phyloP scores from a whole-genome alignment of 2,329 filamentous ascomycete genomes.

The Tolypocladium endophyticum region DNA sequence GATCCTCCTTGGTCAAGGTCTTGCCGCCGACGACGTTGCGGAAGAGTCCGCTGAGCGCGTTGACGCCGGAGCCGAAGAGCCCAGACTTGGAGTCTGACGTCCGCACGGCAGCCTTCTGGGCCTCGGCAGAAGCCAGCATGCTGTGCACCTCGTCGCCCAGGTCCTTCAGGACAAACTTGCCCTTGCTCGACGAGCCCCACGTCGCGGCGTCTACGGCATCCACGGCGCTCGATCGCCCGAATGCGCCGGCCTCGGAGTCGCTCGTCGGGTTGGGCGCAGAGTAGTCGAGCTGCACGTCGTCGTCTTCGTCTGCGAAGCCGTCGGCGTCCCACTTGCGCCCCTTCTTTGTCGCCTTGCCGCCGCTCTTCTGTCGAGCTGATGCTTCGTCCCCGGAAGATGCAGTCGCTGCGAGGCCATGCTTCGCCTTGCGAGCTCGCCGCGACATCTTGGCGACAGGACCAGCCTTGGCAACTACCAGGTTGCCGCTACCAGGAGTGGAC shows the following conservation, averaged over 20 bases:
- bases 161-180: slow-evolving; percentile 89
- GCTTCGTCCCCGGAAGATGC: slow-evolving; percentile 79
- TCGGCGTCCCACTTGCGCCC: slow-evolving; percentile 89
- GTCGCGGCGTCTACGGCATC: slow-evolving; percentile 68
- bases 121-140: slow-evolving; percentile 74
- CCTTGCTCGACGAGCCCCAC: slow-evolving; percentile 81
- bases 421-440: slow-evolving; percentile 60
- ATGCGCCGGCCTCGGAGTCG: slow-evolving; percentile 40
- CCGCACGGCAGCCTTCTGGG: slow-evolving; percentile 40
- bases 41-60: slow-evolving; percentile 79
- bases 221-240: slow-evolving; percentile 46
- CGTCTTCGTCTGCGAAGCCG: slow-evolving; percentile 76
- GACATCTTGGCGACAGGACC: slow-evolving; percentile 70
- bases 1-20: slow-evolving; percentile 75
- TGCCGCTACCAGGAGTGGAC: slow-evolving; percentile 56
- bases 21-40: slow-evolving; percentile 93
- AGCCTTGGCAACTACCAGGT: slow-evolving; percentile 59
- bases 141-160: slow-evolving; percentile 86
- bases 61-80: slow-evolving; percentile 69
- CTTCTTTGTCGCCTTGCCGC: slow-evolving; percentile 64
- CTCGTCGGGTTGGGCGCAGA: slow-evolving; percentile 52
- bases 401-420: slow-evolving; percentile 55
- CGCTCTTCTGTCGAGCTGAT: slow-evolving; percentile 42
- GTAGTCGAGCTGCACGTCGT: slow-evolving; percentile 70
- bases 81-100: slow-evolving; percentile 45